Evolutionary conservation across 176 grass and related monocot species (phyloP).

Genomic region (Dendrocalamus sinicus): DNA sequence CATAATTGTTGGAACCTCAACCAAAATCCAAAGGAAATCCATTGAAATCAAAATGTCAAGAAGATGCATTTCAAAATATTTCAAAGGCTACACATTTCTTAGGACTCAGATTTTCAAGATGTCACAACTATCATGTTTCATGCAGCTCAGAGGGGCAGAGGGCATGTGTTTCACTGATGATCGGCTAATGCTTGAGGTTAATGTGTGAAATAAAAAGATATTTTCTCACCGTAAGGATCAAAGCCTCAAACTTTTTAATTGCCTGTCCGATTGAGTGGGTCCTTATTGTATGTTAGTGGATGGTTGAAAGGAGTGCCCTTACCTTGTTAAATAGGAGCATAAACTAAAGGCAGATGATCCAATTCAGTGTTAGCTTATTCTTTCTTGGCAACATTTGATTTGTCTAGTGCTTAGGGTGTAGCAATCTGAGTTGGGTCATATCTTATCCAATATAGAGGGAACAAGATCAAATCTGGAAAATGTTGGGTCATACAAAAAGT

Average conservation of each 20-base stretch:
- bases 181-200: neutral
- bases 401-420: neutral
- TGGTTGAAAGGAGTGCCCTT: neutral
- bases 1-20: too few relatives aligned
- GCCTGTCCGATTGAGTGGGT: too few relatives aligned
- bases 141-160: neutral
- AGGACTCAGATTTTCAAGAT: too few relatives aligned
- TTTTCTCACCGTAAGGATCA: neutral
- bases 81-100: too few relatives aligned
- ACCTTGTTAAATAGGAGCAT: neutral
- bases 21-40: too few relatives aligned
- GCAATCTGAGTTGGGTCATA: neutral
- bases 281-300: neutral
- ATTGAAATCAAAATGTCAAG: too few relatives aligned
- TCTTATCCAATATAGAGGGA: neutral
- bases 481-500: neutral
- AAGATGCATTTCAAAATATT: too few relatives aligned
- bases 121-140: neutral
- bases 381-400: neutral
- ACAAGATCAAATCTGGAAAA: neutral
- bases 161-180: neutral
- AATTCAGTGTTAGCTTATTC: neutral
- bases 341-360: neutral
- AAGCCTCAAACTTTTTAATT: neutral
- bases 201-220: neutral